Evolutionary conservation across 495 filamentous ascomycete species (phyloP).

Genomic region (Penicillium lividum): DNA sequence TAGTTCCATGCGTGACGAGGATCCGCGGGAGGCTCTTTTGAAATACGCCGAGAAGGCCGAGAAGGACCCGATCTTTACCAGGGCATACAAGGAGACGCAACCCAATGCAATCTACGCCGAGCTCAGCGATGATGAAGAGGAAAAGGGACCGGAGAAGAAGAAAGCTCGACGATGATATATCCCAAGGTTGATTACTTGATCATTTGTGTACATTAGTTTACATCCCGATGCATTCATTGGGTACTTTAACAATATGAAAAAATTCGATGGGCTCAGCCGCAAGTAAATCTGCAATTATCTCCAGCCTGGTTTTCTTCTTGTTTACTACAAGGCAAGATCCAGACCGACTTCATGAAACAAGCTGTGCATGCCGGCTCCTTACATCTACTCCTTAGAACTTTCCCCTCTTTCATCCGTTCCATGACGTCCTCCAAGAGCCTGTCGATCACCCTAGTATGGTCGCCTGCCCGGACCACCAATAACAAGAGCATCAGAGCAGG

Average conservation of each 20-base stretch:
- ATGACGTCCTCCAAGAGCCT: slow-evolving; percentile 25
- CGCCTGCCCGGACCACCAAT: slow-evolving; percentile 18
- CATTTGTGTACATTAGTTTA: background rate
- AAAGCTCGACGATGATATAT: slow-evolving; percentile 48
- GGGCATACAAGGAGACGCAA: slow-evolving; percentile 89
- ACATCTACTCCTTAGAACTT: slow-evolving; percentile 16
- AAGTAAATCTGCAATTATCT: background rate
- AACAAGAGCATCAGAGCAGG: background rate
- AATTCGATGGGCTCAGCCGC: background rate
- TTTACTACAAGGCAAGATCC: background rate
- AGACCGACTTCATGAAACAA: slow-evolving; percentile 7
- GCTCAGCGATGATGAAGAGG: slow-evolving; percentile 86
- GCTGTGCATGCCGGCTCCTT: slow-evolving; percentile 18
- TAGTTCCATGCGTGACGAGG: slow-evolving; percentile 94
- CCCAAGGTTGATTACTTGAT: background rate
- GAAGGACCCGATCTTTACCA: slow-evolving; percentile 91
- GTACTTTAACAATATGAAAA: background rate
- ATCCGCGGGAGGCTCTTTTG: slow-evolving; percentile 88
- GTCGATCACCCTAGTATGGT: slow-evolving; percentile 11
- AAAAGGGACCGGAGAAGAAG: slow-evolving; percentile 66
- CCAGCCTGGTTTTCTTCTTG: background rate
- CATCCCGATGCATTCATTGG: background rate
- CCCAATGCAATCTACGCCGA: slow-evolving; percentile 91
- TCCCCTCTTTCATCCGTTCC: slow-evolving; percentile 15
- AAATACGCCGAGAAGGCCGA: slow-evolving; percentile 95